These are phyloP conservation scores for Gossypium rotundifolium DNA, from an alignment of 345 rosid species.

Conservation along the genomic window DNA sequence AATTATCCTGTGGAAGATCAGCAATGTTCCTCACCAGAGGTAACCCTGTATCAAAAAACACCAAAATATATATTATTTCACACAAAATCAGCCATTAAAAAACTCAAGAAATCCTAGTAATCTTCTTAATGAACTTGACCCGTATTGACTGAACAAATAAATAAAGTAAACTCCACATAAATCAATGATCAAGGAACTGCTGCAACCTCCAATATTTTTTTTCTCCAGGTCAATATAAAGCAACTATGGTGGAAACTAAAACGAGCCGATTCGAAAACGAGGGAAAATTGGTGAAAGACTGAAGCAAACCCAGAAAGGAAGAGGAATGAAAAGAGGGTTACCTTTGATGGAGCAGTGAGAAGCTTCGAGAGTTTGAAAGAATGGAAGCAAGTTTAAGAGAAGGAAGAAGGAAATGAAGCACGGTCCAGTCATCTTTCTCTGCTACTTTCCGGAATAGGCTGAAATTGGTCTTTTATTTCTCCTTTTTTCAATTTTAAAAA, in stretches of 20 bases:
- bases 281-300: background rate
- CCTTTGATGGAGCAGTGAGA: constrained; percentile 39
- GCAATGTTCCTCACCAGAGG: constrained; percentile 73
- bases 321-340: constrained; percentile 3
- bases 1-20: constrained; percentile 61
- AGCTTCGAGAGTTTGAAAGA: constrained; percentile 23
- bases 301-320: background rate
- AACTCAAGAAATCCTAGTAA: background rate
- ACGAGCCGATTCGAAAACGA: background rate
- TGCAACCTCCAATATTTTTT: background rate
- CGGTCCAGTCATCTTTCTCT: constrained; percentile 14
- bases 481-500: background rate
- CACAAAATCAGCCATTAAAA: background rate
- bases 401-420: constrained; percentile 9
- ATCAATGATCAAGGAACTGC: background rate
- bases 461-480: background rate
- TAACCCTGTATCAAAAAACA: constrained; percentile 32
- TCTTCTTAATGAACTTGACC: background rate
- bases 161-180: background rate
- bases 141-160: background rate
- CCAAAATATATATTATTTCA: background rate
- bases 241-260: background rate
- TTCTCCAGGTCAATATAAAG: background rate
- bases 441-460: background rate
- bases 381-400: constrained; percentile 5